Percentiles rank a stretch among this genome's conserved stretches.
Evolutionary conservation across 1,139 yeast species (phyloP).

Genomic region (Lodderomyces metapsilosis): DNA sequence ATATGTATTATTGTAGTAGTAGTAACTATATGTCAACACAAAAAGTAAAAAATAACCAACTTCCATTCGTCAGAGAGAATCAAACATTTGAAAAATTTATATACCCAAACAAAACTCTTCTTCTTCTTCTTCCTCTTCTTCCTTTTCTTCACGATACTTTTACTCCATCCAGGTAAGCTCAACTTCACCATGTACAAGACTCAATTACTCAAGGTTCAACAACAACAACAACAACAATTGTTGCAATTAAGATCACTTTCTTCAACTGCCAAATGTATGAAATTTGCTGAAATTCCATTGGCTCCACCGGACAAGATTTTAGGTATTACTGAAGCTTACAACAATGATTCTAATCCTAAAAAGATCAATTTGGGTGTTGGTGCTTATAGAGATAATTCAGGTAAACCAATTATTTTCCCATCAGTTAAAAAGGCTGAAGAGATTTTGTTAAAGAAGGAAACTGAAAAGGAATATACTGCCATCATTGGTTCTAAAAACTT

Average conservation of each 20-base stretch:
- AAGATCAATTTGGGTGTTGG: slow-evolving; percentile 53
- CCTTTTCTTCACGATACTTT: neutral
- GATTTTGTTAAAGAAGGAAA: slow-evolving; percentile 38
- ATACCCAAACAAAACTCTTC: neutral
- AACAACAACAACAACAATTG: slow-evolving; percentile 1
- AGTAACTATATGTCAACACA: neutral
- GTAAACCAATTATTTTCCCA: slow-evolving; percentile 49
- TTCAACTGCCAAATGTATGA: slow-evolving; percentile 8
- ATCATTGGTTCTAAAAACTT: slow-evolving; percentile 51
- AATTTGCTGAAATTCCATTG: slow-evolving; percentile 49
- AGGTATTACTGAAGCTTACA: slow-evolving; percentile 59
- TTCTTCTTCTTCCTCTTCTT: neutral
- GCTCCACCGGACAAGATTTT: slow-evolving; percentile 76
- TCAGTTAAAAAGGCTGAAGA: slow-evolving; percentile 48
- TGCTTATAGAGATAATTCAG: slow-evolving; percentile 48
- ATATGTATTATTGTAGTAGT: neutral
- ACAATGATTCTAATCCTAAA: slow-evolving; percentile 37
- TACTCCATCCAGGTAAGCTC: too few species aligned
- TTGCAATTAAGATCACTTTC: slow-evolving; percentile 13
- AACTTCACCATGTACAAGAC: slow-evolving; percentile 13
- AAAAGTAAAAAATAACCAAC: neutral
- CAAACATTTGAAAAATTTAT: neutral
- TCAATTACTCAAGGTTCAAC: slow-evolving; percentile 13
- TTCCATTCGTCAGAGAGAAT: slow-evolving; percentile 3
- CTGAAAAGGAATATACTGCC: slow-evolving; percentile 58